Conservation (phyloP, 306 rosid genomes). For the Rosa rugosa region DNA sequence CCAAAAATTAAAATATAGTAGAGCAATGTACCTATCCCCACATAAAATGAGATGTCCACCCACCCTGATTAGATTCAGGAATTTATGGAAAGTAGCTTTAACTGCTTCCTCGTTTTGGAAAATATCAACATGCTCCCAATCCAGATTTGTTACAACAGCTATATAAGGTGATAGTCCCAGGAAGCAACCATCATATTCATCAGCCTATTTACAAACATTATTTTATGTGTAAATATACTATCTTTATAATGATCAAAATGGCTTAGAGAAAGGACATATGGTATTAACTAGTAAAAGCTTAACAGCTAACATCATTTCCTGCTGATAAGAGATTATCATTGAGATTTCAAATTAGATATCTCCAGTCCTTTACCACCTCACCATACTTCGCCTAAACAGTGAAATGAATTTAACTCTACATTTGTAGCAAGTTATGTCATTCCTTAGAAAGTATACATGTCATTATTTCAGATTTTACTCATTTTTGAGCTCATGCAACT, state of each 20-base stretch:
- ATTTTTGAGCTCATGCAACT: neutral
- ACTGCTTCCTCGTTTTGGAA: slow-evolving; percentile 33
- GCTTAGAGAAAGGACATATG: neutral
- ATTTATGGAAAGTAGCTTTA: slow-evolving; percentile 21
- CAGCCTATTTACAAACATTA: slow-evolving; percentile 21
- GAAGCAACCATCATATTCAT: slow-evolving; percentile 37
- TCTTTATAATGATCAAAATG: neutral
- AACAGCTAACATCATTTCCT: neutral
- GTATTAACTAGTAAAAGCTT: neutral
- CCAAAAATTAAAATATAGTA: neutral
- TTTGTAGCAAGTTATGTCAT: neutral
- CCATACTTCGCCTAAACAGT: too few species aligned
- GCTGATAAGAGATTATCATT: neutral
- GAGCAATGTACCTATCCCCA: slow-evolving; percentile 30
- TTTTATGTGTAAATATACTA: too few species aligned
- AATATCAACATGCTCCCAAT: slow-evolving; percentile 39
- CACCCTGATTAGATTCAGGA: slow-evolving; percentile 29
- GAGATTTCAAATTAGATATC: neutral
- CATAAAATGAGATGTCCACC: slow-evolving; percentile 31
- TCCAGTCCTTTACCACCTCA: neutral
- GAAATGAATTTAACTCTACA: neutral
- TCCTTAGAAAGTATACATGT: neutral
- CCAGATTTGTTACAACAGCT: slow-evolving; percentile 27
- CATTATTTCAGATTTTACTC: neutral
- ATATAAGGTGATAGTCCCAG: slow-evolving; percentile 27